Base-by-base conservation (phyloP, 176 grass and related monocot genomes). In the Phyllostachys edulis region DNA sequence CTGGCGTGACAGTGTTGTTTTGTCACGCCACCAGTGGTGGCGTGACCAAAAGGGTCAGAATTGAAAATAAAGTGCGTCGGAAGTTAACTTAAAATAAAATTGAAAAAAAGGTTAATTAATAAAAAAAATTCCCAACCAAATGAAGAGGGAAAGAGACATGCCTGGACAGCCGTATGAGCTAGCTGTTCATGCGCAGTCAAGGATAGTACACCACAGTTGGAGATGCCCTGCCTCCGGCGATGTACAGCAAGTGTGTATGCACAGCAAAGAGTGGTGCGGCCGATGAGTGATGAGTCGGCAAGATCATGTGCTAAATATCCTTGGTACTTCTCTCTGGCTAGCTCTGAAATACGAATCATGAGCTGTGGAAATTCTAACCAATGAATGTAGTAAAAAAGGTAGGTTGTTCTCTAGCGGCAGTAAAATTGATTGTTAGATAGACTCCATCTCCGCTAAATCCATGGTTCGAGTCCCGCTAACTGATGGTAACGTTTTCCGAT, bases 161-260 rank as follows among this genome's bases (percentile, higher is more conserved):
- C 54, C 57, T 64, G 54, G 65, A 71, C 83, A 70, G 71, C 36
- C 6, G 45, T 70, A 6, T 46, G 78, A 62, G 63, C 63, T 85
- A 24, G 21, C 24, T 14, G 59, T 14, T 27, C 24, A 66, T 63
- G 9, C 56, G 71, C 75, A 57, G 73, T 56, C 45, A 17, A 34
- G 12, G 34, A 21, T 32, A 49, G 17, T 20, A 45, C 74, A 49
- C 50, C 39, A 20, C 23, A 45, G 38, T 40, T n/a, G 84, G 15
- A 52, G 66, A 79, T 80, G 67, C 84, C 29, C 77, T 55, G 34
- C 44, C 76, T 17, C 45, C 55, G 32, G 55, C 23, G 1, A 61
- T 62, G 65, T 55, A 47, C 40, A 52, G 34, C 40, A 75, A 18
- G 0, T 29, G 71, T 70, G 21, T 45, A 24, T 15, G 57, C 5